phyloP scores from a whole-genome alignment of 2,329 filamentous ascomycete genomes.

The Neurospora crassa region DNA sequence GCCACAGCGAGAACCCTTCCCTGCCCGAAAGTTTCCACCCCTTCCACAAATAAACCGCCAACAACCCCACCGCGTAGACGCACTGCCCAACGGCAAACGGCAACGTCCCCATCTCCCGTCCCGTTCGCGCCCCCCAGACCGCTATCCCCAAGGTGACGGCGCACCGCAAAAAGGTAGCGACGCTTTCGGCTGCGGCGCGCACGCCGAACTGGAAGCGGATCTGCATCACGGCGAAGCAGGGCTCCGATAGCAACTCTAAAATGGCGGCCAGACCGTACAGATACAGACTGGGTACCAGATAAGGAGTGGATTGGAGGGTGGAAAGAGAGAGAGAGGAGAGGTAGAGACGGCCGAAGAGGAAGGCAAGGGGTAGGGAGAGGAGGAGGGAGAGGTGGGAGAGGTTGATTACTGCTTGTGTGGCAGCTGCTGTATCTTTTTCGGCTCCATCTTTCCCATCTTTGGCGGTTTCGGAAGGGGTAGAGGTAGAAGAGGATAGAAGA shows the following conservation, averaged over 20 bases:
- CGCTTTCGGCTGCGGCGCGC: constrained; percentile 73
- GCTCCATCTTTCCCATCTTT: constrained; percentile 14
- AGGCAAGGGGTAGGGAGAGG: constrained; percentile 56
- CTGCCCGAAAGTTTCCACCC: constrained; percentile 45
- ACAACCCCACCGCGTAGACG: constrained; percentile 61
- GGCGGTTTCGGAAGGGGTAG: constrained; percentile 11
- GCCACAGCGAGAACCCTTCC: constrained; percentile 61
- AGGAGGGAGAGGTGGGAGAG: constrained; percentile 70
- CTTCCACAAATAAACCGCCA: constrained; percentile 59
- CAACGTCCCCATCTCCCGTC: constrained; percentile 52
- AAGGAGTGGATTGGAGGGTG: constrained; percentile 48
- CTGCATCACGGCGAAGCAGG: constrained; percentile 81
- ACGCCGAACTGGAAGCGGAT: constrained; percentile 70
- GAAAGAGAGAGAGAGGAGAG: constrained; percentile 38
- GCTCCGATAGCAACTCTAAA: constrained; percentile 76
- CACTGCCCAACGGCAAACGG: constrained; percentile 81
- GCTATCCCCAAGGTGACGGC: constrained; percentile 62
- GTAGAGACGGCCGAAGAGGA: constrained; percentile 59
- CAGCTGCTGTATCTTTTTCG: constrained; percentile 14
- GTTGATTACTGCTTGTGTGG: constrained; percentile 73
- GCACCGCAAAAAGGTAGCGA: constrained; percentile 71
- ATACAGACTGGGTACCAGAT: constrained; percentile 45
- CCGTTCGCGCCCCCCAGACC: constrained; percentile 36
- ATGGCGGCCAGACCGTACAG: constrained; percentile 49
- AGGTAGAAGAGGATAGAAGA: constrained; percentile 17